Base-by-base conservation (phyloP, 2,329 filamentous ascomycete genomes). In the Aspergillus fischeri region DNA sequence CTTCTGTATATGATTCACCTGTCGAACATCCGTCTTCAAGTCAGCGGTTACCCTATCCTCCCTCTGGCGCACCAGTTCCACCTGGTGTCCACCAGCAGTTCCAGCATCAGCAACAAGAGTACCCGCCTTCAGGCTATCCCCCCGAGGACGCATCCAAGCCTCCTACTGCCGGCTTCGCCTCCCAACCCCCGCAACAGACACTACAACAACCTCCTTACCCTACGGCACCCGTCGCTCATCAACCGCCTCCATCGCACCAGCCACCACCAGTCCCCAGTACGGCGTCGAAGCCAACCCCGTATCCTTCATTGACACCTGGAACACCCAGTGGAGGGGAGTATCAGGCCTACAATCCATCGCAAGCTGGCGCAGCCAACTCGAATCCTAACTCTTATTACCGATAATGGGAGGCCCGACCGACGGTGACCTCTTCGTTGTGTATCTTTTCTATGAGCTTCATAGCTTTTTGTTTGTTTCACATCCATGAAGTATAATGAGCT, bases 1-100 rank as follows among this genome's bases (percentile, higher is more conserved):
- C 89, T 0, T 89, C 88, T 1, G 85, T 84, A 9, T 92, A 92
- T 67, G 88, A 92, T 72, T 89, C 88, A 3, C 89, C 89, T 45
- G 81, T 89, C 42, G 83, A 77, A 21, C 69, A 67, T 49, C 58
- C 64, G 29, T 51, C 63, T 29, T 53, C 62, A 53, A 58, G 60
- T 38, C 65, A 71, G 55, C 70, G 73, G 48, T 67, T 73, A 54
- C 66, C 70, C 20, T 77, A 74, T 54, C 65, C 67, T 53, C 65
- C 67, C 11, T 62, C 67, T 27, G 62, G 57, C 6, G 63, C 63
- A n/a, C 64, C 65, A 60, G 65, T 62, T 3, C 67, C 69, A 9
- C 60, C 66, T 25, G 57, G 63, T 44, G 60, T 58, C 27, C 68
- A 67, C 47, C 70, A 69, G 49, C 72, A 69, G 48, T 70, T 70